Base-by-base conservation (phyloP, 169 alveolate genomes). In the Ichthyophthirius multifiliis region DNA sequence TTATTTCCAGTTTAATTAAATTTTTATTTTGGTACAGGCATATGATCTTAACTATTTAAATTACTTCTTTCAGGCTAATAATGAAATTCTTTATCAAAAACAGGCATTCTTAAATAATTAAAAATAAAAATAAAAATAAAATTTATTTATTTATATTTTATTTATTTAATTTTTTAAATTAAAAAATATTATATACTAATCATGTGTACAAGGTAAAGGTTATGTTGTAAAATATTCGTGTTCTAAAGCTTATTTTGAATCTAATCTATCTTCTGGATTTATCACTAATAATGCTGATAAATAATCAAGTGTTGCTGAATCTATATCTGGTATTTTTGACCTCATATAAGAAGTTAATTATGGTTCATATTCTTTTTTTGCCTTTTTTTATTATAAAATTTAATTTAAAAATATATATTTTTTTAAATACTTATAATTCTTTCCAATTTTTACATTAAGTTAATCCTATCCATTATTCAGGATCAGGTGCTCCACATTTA, bases 401-500 rank as follows among this genome's bases (percentile, higher is more conserved):
- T 12, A 6, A 4, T 9, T 41, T 5, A 30, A n/a, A 20, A 31
- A 6, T 18, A 46, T 18, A 2, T 35, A 1, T 47, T 44, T 41
- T 46, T 34, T 65, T 2, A 18, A 23, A 3, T 35, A 27, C 37
- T 65, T 30, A 43, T 3, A 16, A 34, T 35, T 31, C 47, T 46
- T 74, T 74, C 43, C 74, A 32, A 43, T 18, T 18, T 35, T 35
- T 46, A 16, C 23, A 67, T 67, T 77, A 65, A 37, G 82, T 48
- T 18, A 79, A 82, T 15, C 87, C 91, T 30, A 86, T 76, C 92
- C 92, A 88, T 23, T 46, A 43, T 39, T 79, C 65, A 31, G 84
- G 82, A 44, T 37, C 71, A 2, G 83, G 86, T n/a, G 88, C 34
- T 1, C 94, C 94, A 65, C 91, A 89, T 75, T 82, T 84, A 37